A percentile compares a stretch with the other conserved stretches of the same genome.
These are phyloP conservation scores for Sporobolomyces pararoseus DNA, from an alignment of 768 basidiomycete species.

Conservation along the genomic window DNA sequence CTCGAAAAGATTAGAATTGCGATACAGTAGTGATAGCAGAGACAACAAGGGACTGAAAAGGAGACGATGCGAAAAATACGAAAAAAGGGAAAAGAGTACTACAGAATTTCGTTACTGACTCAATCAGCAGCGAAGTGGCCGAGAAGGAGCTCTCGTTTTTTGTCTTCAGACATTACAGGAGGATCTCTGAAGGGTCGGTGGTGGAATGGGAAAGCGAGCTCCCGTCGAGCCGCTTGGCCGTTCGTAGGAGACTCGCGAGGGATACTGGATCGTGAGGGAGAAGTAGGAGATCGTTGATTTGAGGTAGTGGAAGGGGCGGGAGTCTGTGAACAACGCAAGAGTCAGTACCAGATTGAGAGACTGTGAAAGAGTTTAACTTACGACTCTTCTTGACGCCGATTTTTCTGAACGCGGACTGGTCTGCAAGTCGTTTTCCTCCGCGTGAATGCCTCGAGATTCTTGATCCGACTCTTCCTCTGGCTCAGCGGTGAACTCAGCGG, in stretches of 20 bases:
- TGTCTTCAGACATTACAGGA: constrained; percentile 2
- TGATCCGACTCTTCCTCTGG: neutral
- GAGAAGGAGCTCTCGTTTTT: constrained; percentile 8
- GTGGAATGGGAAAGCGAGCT: constrained; percentile 7
- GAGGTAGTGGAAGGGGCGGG: too few species aligned
- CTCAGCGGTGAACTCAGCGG: constrained; percentile 8
- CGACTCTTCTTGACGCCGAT: neutral
- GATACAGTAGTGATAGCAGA: too few species aligned
- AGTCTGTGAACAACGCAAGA: too few species aligned
- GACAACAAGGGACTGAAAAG: too few species aligned
- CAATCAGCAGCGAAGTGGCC: neutral
- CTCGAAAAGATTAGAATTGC: too few species aligned
- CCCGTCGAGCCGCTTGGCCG: neutral
- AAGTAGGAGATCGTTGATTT: neutral
- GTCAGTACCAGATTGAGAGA: too few species aligned
- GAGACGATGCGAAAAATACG: too few species aligned
- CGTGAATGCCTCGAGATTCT: neutral
- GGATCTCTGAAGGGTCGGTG: constrained; percentile 7
- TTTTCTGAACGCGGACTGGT: neutral
- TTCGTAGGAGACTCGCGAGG: neutral
- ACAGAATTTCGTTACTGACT: neutral
- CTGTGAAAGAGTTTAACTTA: too few species aligned
- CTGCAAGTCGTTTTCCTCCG: neutral
- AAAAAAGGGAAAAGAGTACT: neutral
- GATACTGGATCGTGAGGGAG: neutral